These are phyloP conservation scores for Davidsoniella neocaledoniae DNA, from an alignment of 2,329 filamentous ascomycete genomes.

Conservation along the genomic window DNA sequence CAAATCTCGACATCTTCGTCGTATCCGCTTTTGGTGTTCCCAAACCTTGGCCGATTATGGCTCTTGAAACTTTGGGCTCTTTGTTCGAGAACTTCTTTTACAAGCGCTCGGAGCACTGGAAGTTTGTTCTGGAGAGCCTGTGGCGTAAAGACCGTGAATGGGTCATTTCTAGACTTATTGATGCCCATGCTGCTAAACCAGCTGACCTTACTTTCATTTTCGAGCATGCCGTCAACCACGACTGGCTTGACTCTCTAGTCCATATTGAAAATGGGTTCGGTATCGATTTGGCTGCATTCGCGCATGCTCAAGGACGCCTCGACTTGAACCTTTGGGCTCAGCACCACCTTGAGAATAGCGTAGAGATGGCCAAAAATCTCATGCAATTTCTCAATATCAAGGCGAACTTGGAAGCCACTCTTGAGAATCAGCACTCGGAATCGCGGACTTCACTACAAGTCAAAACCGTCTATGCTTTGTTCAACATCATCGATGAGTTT, in stretches of 20 bases:
- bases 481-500: conserved; percentile 63
- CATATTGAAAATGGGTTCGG: conserved; percentile 69
- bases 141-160: conserved; percentile 85
- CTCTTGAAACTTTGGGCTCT: conserved; percentile 57
- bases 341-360: conserved; percentile 47
- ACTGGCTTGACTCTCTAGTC: conserved; percentile 70
- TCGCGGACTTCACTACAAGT: conserved; percentile 59
- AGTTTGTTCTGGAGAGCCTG: conserved; percentile 78
- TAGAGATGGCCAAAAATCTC: conserved; percentile 53
- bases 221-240: conserved; percentile 57
- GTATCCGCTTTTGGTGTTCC: conserved; percentile 63
- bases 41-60: conserved; percentile 59
- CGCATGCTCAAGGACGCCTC: conserved; percentile 63
- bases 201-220: conserved; percentile 27
- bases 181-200: conserved; percentile 64
- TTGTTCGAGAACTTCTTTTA: conserved; percentile 71
- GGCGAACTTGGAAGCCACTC: conserved; percentile 49
- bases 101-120: conserved; percentile 60
- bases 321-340: conserved; percentile 71
- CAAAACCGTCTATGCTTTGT: conserved; percentile 65
- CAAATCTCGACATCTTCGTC: conserved; percentile 63
- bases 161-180: conserved; percentile 66
- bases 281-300: conserved; percentile 70
- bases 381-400: conserved; percentile 74
- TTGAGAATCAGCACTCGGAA: background rate